Percentiles rank a stretch among this genome's conserved stretches.
phyloP scores from a whole-genome alignment of 805 yeast species.

The Kodamaea restingae region DNA sequence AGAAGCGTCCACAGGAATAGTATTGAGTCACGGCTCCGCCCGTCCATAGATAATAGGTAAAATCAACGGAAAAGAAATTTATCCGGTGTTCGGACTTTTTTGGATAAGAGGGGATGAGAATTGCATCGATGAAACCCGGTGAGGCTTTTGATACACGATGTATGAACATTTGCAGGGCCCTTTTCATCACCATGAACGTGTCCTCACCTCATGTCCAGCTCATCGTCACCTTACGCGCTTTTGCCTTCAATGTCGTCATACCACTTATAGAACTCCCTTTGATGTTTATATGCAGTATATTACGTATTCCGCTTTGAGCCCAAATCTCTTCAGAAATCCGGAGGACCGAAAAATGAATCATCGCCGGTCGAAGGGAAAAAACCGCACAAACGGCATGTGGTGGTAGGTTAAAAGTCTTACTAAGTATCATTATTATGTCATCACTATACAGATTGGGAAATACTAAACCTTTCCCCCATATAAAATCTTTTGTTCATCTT shows the following conservation, averaged over 20 bases:
- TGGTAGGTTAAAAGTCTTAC: background rate
- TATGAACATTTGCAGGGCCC: no score
- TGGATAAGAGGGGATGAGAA: background rate
- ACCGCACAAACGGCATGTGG: background rate
- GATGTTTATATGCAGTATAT: background rate
- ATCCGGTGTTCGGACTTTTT: slow-evolving; percentile 7
- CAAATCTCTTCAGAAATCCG: background rate
- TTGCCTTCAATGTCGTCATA: no score
- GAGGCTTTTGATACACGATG: background rate
- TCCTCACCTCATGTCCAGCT: no score
- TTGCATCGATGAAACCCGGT: background rate
- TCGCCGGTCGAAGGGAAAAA: background rate
- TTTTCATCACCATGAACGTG: no score
- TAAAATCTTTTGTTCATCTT: slow-evolving; percentile 4
- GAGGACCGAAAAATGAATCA: background rate
- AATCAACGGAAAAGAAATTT: slow-evolving; percentile 4
- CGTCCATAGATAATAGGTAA: background rate
- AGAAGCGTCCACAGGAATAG: no score
- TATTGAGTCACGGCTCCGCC: slow-evolving; percentile 1
- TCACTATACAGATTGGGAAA: background rate
- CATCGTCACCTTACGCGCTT: no score
- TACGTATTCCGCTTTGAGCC: background rate
- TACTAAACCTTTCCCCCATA: background rate
- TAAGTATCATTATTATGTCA: background rate
- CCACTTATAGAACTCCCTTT: background rate